These are phyloP conservation scores for Cyclocybe cylindracea DNA, from an alignment of 768 basidiomycete species.

Conservation along the genomic window DNA sequence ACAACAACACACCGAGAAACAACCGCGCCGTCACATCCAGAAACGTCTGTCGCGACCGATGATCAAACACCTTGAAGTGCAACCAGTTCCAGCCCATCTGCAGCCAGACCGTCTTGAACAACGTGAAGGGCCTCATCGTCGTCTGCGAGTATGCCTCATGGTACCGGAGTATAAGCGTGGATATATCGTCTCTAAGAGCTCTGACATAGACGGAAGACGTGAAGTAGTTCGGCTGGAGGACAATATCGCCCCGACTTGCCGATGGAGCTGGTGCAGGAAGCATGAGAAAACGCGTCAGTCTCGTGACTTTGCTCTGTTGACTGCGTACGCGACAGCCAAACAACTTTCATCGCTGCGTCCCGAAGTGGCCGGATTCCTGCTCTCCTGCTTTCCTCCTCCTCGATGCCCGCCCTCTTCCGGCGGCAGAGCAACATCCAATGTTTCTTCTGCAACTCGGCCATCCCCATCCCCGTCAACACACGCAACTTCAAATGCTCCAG, in stretches of 20 bases:
- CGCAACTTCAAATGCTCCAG: slow-evolving; percentile 64
- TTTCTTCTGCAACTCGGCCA: slow-evolving; percentile 67
- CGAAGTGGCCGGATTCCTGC: neutral
- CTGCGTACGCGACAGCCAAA: slow-evolving; percentile 7
- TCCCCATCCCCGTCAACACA: slow-evolving; percentile 45
- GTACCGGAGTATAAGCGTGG: slow-evolving; percentile 51
- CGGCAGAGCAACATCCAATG: slow-evolving; percentile 55
- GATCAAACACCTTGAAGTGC: slow-evolving; percentile 74
- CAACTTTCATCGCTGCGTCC: slow-evolving; percentile 8
- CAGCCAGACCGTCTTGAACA: slow-evolving; percentile 74
- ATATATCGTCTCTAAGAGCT: slow-evolving; percentile 65
- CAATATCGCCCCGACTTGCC: slow-evolving; percentile 56
- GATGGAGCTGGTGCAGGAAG: slow-evolving; percentile 50
- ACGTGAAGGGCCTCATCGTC: slow-evolving; percentile 52
- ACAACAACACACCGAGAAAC: slow-evolving; percentile 57
- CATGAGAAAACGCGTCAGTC: too few relatives aligned
- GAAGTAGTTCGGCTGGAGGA: slow-evolving; percentile 76
- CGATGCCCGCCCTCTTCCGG: slow-evolving; percentile 51
- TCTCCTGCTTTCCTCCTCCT: slow-evolving; percentile 5
- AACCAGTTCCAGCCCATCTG: slow-evolving; percentile 73
- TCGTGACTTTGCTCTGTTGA: slow-evolving; percentile 5
- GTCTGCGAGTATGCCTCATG: slow-evolving; percentile 44
- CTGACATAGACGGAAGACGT: slow-evolving; percentile 75
- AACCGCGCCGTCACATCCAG: slow-evolving; percentile 59
- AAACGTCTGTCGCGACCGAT: slow-evolving; percentile 63